phyloP scores from a whole-genome alignment of 345 rosid genomes.

The Syzygium grande region DNA sequence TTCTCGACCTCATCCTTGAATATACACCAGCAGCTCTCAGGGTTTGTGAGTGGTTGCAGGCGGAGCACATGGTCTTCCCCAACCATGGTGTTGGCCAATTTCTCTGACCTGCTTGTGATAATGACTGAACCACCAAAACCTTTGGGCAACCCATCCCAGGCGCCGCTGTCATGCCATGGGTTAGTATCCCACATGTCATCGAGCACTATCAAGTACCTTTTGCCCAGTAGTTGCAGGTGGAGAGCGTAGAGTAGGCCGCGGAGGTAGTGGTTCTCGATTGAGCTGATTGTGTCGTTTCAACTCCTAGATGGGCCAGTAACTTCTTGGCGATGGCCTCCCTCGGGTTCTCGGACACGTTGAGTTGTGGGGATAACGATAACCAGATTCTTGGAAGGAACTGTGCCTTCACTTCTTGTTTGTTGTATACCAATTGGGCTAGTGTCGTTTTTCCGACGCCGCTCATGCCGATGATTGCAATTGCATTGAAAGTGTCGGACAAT shows the following conservation, averaged over 20 bases:
- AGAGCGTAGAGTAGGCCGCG: constrained; percentile 1
- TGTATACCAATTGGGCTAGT: not conserved
- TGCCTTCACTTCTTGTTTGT: not conserved
- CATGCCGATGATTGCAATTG: not conserved
- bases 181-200: not conserved
- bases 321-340: not conserved
- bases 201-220: constrained; percentile 15
- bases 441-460: constrained; percentile 1
- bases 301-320: not conserved
- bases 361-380: not conserved
- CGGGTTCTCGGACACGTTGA: not conserved
- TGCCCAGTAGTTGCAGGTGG: constrained; percentile 4
- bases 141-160: constrained; percentile 6
- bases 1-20: not conserved
- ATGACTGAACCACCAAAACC: constrained; percentile 13
- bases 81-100: not conserved
- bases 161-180: not conserved
- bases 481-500: not conserved
- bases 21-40: not conserved
- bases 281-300: not conserved
- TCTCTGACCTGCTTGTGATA: constrained; percentile 1
- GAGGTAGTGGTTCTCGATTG: not conserved
- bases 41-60: not conserved
- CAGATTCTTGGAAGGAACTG: constrained; percentile 5
- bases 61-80: not conserved